Percentiles rank a stretch among this genome's conserved stretches.
phyloP scores from a whole-genome alignment of 2,329 filamentous ascomycete genomes.

The Biscogniauxia marginata region DNA sequence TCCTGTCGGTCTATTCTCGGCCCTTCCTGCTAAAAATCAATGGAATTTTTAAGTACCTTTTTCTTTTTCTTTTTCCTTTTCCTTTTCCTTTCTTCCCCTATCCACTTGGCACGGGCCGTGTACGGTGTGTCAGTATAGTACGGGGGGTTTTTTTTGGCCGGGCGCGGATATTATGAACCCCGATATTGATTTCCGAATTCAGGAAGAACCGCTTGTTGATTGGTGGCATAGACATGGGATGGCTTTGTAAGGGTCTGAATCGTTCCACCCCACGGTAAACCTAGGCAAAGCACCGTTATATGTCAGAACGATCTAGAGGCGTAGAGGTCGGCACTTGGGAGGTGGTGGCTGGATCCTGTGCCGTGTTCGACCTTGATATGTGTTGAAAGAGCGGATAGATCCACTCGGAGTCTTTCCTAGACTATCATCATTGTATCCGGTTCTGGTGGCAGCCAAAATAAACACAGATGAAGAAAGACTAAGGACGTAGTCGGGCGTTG shows the following conservation, averaged over 20 bases:
- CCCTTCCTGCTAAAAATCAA: not conserved
- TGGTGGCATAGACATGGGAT: not conserved
- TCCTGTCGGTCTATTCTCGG: not conserved
- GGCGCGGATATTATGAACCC: not conserved
- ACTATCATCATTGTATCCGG: not conserved
- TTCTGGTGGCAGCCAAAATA: not conserved
- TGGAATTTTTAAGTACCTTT: not conserved
- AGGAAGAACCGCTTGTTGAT: not conserved
- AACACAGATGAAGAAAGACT: not conserved
- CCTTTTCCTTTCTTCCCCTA: not conserved
- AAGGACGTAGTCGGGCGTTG: not conserved
- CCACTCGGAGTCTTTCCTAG: not conserved
- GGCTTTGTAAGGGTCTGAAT: not conserved
- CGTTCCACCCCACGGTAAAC: not conserved
- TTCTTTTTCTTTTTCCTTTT: not conserved
- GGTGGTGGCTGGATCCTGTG: not conserved
- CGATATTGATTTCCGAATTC: not conserved
- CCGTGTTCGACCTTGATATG: not conserved
- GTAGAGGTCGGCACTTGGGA: not conserved
- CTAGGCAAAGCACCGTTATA: not conserved
- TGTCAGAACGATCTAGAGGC: not conserved
- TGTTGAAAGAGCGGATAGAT: not conserved
- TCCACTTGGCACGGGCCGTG: not conserved
- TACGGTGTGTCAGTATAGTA: not conserved
- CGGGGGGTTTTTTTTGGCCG: not conserved